These are phyloP conservation scores for Kazachstania psychrophila DNA, from an alignment of 805 yeast species.

Conservation along the genomic window DNA sequence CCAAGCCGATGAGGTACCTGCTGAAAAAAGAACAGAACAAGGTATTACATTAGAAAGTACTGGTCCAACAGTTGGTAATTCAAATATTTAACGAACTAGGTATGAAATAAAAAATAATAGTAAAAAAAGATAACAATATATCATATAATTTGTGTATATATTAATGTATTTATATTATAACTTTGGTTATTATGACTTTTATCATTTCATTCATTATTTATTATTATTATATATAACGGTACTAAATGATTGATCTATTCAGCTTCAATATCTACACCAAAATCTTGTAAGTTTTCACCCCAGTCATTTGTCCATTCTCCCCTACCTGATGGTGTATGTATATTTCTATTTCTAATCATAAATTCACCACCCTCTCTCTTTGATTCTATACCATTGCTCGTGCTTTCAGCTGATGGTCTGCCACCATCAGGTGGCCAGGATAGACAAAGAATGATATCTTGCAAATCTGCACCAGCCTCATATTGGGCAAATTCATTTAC, in stretches of 20 bases:
- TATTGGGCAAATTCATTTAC: slow-evolving; percentile 44
- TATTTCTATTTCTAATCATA: slow-evolving; percentile 21
- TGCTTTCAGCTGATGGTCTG: slow-evolving; percentile 15
- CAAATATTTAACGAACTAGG: too few species aligned
- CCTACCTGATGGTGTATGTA: slow-evolving; percentile 34
- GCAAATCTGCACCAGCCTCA: slow-evolving; percentile 19
- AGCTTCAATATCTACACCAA: slow-evolving; percentile 75
- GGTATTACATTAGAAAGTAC: too few species aligned
- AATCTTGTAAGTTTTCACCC: slow-evolving; percentile 81
- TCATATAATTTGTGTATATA: too few species aligned
- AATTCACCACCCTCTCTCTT: slow-evolving; percentile 23
- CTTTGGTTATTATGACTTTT: too few species aligned
- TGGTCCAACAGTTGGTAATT: too few species aligned
- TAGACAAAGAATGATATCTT: slow-evolving; percentile 50
- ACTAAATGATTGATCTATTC: slow-evolving; percentile 35
- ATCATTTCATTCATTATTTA: too few species aligned
- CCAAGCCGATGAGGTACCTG: too few species aligned
- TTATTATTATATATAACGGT: too few species aligned
- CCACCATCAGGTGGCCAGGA: slow-evolving; percentile 96
- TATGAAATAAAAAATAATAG: too few species aligned
- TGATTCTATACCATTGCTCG: slow-evolving; percentile 10
- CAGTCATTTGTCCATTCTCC: slow-evolving; percentile 61
- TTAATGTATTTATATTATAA: too few species aligned
- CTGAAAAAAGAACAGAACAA: too few species aligned
- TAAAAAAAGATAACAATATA: too few species aligned